phyloP scores from a whole-genome alignment of 129 eudicot species.

The Helianthus annuus region DNA sequence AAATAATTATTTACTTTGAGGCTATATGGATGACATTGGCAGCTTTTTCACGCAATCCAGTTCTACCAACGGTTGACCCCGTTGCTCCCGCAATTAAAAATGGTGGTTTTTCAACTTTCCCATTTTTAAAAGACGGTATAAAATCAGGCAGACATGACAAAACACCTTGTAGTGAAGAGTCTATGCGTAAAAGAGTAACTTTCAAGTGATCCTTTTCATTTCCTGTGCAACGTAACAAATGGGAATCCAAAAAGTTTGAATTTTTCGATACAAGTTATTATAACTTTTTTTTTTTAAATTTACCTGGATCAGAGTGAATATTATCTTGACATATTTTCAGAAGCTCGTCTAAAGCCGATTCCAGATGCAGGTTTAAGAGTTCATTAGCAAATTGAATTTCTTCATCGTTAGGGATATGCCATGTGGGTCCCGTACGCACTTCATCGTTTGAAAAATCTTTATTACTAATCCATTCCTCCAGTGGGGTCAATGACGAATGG shows the following conservation, averaged over 20 bases:
- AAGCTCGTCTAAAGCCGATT: conserved; percentile 76
- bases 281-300: not conserved
- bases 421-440: conserved; percentile 55
- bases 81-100: conserved; percentile 92
- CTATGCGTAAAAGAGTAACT: conserved; percentile 88
- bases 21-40: conserved; percentile 78
- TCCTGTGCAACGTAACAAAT: conserved; percentile 44
- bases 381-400: conserved; percentile 86
- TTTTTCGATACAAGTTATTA: not conserved
- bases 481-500: conserved; percentile 51
- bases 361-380: conserved; percentile 73
- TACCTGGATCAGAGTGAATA: conserved; percentile 89
- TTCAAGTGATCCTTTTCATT: conserved; percentile 93
- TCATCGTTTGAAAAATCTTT: conserved; percentile 66
- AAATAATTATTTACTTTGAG: conserved; percentile 54
- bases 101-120: conserved; percentile 56
- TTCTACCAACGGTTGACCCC: conserved; percentile 78
- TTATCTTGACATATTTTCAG: conserved; percentile 68
- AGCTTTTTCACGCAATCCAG: conserved; percentile 72
- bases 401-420: conserved; percentile 79
- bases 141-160: conserved; percentile 92
- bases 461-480: conserved; percentile 87
- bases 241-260: not conserved
- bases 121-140: conserved; percentile 57
- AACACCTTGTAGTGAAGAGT: conserved; percentile 90